Evolutionary conservation across 177 flowering plant genomes (phyloP).

Genomic region (Vitis hybrid): DNA sequence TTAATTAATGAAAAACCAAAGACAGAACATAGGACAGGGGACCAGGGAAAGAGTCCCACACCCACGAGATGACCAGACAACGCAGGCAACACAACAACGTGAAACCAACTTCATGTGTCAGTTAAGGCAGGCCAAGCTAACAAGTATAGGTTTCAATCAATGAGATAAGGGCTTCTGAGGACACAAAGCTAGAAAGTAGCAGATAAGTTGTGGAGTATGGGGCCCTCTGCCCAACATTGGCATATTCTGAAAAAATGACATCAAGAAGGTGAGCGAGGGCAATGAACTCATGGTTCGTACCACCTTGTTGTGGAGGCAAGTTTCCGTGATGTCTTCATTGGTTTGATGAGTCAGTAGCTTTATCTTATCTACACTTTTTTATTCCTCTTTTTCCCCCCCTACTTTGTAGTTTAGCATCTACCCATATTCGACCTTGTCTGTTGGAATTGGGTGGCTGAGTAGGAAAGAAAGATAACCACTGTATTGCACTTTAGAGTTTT

Average conservation of each 20-base stretch:
- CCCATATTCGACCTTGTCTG: constrained; percentile 16
- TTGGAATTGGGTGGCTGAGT: constrained; percentile 8
- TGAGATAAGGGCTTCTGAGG: constrained; percentile 12
- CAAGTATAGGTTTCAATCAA: constrained; percentile 11
- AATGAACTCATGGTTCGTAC: background rate
- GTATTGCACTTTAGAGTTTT: too few relatives aligned
- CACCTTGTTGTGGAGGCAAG: background rate
- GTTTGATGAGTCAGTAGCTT: constrained; percentile 29
- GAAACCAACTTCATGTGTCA: background rate
- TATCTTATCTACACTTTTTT: constrained; percentile 27
- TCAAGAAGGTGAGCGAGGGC: constrained; percentile 6
- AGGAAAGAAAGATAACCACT: background rate
- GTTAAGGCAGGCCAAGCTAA: background rate
- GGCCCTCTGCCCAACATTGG: constrained; percentile 9
- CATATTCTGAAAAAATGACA: constrained; percentile 12
- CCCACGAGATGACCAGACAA: background rate
- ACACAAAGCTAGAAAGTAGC: background rate
- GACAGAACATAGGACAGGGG: background rate
- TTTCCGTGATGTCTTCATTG: constrained; percentile 10
- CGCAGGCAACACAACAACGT: background rate
- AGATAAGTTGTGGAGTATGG: constrained; percentile 9
- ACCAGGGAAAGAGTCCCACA: background rate
- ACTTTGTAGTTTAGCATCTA: constrained; percentile 12
- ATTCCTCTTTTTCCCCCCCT: background rate
- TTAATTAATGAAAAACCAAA: background rate